A percentile compares a stretch with the other conserved stretches of the same genome.
These are phyloP conservation scores for Citropsis articulata DNA, from an alignment of 345 rosid species.

Conservation along the genomic window DNA sequence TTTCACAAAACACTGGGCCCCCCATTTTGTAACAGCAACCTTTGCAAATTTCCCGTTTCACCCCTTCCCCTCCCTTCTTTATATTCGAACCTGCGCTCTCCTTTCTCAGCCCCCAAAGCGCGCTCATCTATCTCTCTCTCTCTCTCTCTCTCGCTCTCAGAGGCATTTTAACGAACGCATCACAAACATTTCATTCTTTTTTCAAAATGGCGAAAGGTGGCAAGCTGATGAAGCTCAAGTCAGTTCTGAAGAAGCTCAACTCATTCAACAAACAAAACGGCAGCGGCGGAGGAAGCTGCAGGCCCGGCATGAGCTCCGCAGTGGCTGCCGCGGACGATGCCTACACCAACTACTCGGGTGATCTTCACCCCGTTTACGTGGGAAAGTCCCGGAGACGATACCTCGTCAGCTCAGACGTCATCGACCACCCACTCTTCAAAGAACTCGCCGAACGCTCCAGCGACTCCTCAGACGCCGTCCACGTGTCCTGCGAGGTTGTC, in stretches of 20 bases:
- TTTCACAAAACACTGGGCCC: conserved; percentile 8
- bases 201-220: conserved; percentile 66
- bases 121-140: background rate
- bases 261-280: conserved; percentile 61
- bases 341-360: conserved; percentile 24
- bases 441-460: conserved; percentile 39
- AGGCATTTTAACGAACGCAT: background rate
- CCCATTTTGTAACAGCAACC: background rate
- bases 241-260: conserved; percentile 78
- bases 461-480: conserved; percentile 39
- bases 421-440: conserved; percentile 44
- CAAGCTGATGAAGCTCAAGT: conserved; percentile 71
- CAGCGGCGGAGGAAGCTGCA: background rate
- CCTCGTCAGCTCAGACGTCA: conserved; percentile 56
- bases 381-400: conserved; percentile 75
- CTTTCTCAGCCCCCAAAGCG: conserved; percentile 27
- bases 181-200: background rate
- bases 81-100: conserved; percentile 33
- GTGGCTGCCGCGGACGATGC: conserved; percentile 27
- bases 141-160: background rate
- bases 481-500: conserved; percentile 83
- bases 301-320: conserved; percentile 34
- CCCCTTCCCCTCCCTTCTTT: conserved; percentile 24
- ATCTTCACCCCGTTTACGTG: conserved; percentile 71
- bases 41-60: conserved; percentile 6